Percentiles rank a stretch among this genome's conserved stretches.
phyloP scores from a whole-genome alignment of 2,329 filamentous ascomycete genomes.

The Cladobotryum mycophilum region DNA sequence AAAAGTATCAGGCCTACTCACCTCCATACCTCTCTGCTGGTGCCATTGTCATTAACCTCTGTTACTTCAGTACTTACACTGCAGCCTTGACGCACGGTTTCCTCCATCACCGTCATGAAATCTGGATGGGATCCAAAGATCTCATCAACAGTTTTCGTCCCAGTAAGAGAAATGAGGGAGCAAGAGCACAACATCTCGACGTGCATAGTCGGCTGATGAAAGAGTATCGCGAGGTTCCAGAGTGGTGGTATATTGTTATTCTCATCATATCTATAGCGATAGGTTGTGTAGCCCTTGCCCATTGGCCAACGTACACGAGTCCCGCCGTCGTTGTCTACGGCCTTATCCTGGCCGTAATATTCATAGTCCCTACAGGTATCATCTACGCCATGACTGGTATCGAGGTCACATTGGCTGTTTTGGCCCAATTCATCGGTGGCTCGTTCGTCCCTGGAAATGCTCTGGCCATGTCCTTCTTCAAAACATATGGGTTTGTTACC shows the following conservation, averaged over 20 bases:
- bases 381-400: slow-evolving; percentile 40
- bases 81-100: slow-evolving; percentile 7
- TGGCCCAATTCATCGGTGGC: slow-evolving; percentile 36
- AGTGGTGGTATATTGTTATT: slow-evolving; percentile 42
- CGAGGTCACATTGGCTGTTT: slow-evolving; percentile 34
- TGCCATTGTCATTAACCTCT: slow-evolving; percentile 33
- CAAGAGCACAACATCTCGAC: slow-evolving; percentile 19
- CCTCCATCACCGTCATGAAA: slow-evolving; percentile 6
- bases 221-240: slow-evolving; percentile 37
- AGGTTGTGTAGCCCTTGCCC: slow-evolving; percentile 24
- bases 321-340: slow-evolving; percentile 36
- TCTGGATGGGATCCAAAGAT: slow-evolving; percentile 6
- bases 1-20: slow-evolving; percentile 36
- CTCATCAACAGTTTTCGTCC: slow-evolving; percentile 10
- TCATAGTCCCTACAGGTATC: slow-evolving; percentile 38
- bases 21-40: slow-evolving; percentile 39
- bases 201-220: slow-evolving; percentile 35
- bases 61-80: slow-evolving; percentile 6
- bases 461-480: slow-evolving; percentile 21
- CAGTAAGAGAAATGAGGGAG: slow-evolving; percentile 1
- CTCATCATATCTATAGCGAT: slow-evolving; percentile 24
- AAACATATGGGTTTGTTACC: slow-evolving; percentile 30
- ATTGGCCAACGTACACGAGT: slow-evolving; percentile 37
- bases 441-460: slow-evolving; percentile 19
- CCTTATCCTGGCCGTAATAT: slow-evolving; percentile 32